A percentile compares a stretch with the other conserved stretches of the same genome.
Evolutionary conservation across 108 stramenopile species (phyloP).

Genomic region (Cyclotella atomus): DNA sequence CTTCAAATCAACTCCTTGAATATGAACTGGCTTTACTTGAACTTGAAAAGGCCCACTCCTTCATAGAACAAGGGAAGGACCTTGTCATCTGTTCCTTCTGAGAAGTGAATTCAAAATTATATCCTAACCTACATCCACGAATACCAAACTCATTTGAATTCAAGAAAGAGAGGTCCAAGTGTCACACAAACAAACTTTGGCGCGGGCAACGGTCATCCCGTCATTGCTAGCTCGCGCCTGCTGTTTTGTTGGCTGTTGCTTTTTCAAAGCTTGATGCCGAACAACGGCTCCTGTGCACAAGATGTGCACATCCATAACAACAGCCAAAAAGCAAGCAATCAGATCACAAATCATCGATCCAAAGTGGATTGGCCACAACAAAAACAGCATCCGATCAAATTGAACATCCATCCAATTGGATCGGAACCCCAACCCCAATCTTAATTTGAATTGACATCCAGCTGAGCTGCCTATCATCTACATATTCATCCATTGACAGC

Average conservation of each 20-base stretch:
- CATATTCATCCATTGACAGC: neutral
- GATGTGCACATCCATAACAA: neutral
- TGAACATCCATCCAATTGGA: neutral
- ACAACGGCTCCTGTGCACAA: neutral
- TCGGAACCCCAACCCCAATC: neutral
- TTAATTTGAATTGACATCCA: too few species aligned
- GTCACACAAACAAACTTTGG: too few species aligned
- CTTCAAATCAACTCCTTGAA: neutral
- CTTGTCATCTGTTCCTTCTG: too few species aligned
- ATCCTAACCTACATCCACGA: neutral
- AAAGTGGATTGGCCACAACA: neutral
- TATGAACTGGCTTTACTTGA: neutral
- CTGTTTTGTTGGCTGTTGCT: neutral
- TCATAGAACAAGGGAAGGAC: too few species aligned
- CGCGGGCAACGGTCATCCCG: neutral
- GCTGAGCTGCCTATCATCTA: too few species aligned
- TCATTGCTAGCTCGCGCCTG: neutral
- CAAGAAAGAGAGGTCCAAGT: too few species aligned
- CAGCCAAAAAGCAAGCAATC: too few species aligned
- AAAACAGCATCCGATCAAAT: neutral
- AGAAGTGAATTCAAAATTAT: conserved; percentile 3
- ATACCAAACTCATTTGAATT: neutral
- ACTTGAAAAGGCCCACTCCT: too few species aligned
- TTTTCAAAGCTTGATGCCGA: neutral
- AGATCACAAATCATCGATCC: neutral